These are phyloP conservation scores for Alternaria tenuissima DNA, from an alignment of 2,329 filamentous ascomycete species.

Conservation along the genomic window DNA sequence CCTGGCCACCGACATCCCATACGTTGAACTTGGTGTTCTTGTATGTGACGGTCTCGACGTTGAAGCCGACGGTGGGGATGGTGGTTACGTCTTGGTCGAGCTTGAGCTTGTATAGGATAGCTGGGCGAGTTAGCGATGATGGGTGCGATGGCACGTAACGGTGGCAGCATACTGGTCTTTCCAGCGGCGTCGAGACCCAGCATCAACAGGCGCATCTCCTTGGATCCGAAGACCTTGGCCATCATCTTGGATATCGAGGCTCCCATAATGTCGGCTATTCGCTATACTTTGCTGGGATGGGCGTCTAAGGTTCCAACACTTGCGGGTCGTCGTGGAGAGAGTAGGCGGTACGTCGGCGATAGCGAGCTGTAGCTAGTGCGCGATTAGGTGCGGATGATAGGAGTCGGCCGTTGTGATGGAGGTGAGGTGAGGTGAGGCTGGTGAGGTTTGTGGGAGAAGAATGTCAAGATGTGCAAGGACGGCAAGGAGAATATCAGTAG, in stretches of 20 bases:
- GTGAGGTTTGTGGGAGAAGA: neutral
- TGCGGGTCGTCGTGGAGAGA: neutral
- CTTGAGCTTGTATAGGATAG: constrained; percentile 99
- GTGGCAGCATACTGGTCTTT: constrained; percentile 75
- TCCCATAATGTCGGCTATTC: constrained; percentile 74
- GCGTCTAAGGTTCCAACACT: neutral
- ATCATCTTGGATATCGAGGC: constrained; percentile 91
- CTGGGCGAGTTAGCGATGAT: constrained; percentile 42
- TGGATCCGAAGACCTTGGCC: constrained; percentile 98
- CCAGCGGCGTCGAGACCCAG: constrained; percentile 95
- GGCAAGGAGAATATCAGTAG: constrained; percentile 2
- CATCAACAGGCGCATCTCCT: constrained; percentile 99
- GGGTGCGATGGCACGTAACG: neutral
- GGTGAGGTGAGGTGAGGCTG: neutral
- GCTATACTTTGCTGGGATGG: constrained; percentile 4
- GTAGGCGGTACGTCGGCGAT: constrained; percentile 1
- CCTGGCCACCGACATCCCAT: constrained; percentile 99
- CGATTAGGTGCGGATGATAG: constrained; percentile 5
- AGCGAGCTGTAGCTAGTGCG: constrained; percentile 4
- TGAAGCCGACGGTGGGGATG: constrained; percentile 99
- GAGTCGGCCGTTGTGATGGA: neutral
- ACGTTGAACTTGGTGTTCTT: constrained; percentile 99
- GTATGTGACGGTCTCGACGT: constrained; percentile 99
- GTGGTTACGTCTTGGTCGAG: constrained; percentile 99
- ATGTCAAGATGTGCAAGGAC: neutral